Evolutionary conservation across 2,329 filamentous ascomycete species (phyloP), one percentile per base, ranked within the genome.

Genomic region (Trichoderma sp.): DNA sequence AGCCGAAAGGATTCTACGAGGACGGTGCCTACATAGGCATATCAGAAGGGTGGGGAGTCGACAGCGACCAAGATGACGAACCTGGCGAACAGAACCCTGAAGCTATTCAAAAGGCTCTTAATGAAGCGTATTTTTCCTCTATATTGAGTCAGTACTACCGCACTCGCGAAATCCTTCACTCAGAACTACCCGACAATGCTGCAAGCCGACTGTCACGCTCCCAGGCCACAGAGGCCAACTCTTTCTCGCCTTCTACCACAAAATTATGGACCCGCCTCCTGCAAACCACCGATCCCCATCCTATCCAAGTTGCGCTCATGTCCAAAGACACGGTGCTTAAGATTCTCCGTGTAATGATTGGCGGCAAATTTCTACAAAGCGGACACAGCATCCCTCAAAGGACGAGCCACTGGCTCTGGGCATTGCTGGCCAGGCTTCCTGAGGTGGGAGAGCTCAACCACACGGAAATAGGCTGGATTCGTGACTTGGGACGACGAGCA

Each of bases 381-480:
- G 88, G 87, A n/a, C 81, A 84, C 26, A 85, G 86, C 34, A 83
- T 94, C 34, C 85, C 88, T 30, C 87, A 88, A 76, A 87, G 90
- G 62, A 90, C 93, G 5, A 94, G 93, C 72, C 87, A 90, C 17
- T 98, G 95, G 95, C 84, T 93, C 4, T 98, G 94, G 95, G 90
- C 92, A 0, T 81, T 97, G 71, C 84, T 98, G 58, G 93, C 92
- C 3, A 88, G 90, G 71, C 86, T 95, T 72, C 91, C 92, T 0
- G 92, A 93, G 43, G 83, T 89, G 11, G 94, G 94, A 1, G 90
- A 93, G 79, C 83, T 98, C 79, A 88, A 89, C 73, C 92, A 93
- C 74, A 88, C 90, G 57, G 92, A 96, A 77, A 88, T 97, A 36
- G 91, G 90, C 6, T 89, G 90, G 76, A 84, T 98, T 32, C 87